A percentile compares a stretch with the other conserved stretches of the same genome.
phyloP scores from a whole-genome alignment of 2,329 filamentous ascomycete species.

The Colletotrichum musicola region DNA sequence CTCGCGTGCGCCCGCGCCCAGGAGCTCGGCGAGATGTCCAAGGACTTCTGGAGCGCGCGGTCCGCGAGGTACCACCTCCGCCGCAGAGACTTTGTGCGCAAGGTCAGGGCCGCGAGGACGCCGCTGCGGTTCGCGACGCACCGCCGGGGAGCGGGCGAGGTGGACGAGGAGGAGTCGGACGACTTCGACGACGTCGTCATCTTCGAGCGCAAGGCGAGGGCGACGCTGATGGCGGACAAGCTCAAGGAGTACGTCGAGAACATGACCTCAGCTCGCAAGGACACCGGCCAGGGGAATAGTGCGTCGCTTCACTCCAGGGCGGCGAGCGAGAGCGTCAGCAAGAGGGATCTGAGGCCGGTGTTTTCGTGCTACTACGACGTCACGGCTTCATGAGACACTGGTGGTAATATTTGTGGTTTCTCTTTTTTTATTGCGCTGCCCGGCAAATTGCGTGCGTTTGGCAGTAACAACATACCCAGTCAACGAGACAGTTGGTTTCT shows the following conservation, averaged over 20 bases:
- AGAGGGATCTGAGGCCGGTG: slow-evolving; percentile 31
- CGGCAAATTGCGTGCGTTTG: not conserved
- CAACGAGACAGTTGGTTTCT: not conserved
- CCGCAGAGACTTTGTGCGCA: slow-evolving; percentile 55
- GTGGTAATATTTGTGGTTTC: not conserved
- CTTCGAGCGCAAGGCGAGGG: slow-evolving; percentile 39
- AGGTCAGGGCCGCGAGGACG: slow-evolving; percentile 51
- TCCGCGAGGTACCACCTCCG: slow-evolving; percentile 53
- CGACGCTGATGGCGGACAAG: slow-evolving; percentile 25
- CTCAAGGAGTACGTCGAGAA: slow-evolving; percentile 35
- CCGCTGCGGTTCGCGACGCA: slow-evolving; percentile 56
- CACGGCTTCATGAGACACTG: not conserved
- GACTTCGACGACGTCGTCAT: slow-evolving; percentile 49
- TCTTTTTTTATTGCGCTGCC: not conserved
- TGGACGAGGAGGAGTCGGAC: slow-evolving; percentile 53
- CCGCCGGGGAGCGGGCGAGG: slow-evolving; percentile 43
- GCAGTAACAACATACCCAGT: not conserved
- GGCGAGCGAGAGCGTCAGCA: slow-evolving; percentile 21
- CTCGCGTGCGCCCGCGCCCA: slow-evolving; percentile 50
- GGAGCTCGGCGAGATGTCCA: slow-evolving; percentile 56
- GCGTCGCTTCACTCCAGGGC: slow-evolving; percentile 8
- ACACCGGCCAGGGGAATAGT: not conserved
- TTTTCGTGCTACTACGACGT: slow-evolving; percentile 40
- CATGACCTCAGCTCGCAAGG: slow-evolving; percentile 10
- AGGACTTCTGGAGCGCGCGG: slow-evolving; percentile 56